Evolutionary conservation across 306 rosid genomes (phyloP).

Genomic region (Mimosa bimucronata): DNA sequence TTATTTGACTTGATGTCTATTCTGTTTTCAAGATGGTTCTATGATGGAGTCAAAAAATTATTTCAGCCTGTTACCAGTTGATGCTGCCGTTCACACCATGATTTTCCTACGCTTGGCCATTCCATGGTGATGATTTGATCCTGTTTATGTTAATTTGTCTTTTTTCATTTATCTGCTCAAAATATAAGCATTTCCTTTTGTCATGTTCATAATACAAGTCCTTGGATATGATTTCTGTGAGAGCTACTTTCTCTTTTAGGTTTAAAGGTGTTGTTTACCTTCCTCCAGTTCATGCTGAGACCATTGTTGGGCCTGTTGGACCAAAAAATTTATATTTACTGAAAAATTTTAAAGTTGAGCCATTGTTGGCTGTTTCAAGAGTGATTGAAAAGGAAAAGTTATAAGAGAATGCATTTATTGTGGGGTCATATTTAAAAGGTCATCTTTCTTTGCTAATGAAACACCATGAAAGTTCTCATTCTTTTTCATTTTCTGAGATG

Average conservation of each 20-base stretch:
- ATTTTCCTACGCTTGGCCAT: not conserved
- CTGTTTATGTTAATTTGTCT: not conserved
- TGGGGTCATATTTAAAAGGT: slow-evolving; percentile 48
- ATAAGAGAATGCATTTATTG: slow-evolving; percentile 43
- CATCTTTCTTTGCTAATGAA: slow-evolving; percentile 47
- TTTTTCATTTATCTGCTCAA: slow-evolving; percentile 3
- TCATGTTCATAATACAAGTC: not conserved
- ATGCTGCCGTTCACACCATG: not conserved
- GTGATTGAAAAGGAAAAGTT: slow-evolving; percentile 55
- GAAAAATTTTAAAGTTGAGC: too few relatives aligned
- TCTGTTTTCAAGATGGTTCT: slow-evolving; percentile 70
- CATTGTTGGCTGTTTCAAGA: slow-evolving; percentile 48
- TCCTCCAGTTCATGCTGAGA: too few relatives aligned
- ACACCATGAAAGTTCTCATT: slow-evolving; percentile 40
- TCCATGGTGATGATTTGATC: slow-evolving; percentile 9
- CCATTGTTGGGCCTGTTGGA: too few relatives aligned
- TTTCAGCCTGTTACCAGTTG: slow-evolving; percentile 63
- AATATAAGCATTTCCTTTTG: not conserved
- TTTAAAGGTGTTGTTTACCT: not conserved
- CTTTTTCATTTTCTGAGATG: not conserved
- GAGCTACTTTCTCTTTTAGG: not conserved
- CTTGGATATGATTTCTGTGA: not conserved
- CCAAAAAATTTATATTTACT: too few relatives aligned
- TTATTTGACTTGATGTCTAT: not conserved
- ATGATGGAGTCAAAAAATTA: slow-evolving; percentile 69